Evolutionary conservation across 495 filamentous ascomycete species (phyloP).

Genomic region (Chaetomium tenue): DNA sequence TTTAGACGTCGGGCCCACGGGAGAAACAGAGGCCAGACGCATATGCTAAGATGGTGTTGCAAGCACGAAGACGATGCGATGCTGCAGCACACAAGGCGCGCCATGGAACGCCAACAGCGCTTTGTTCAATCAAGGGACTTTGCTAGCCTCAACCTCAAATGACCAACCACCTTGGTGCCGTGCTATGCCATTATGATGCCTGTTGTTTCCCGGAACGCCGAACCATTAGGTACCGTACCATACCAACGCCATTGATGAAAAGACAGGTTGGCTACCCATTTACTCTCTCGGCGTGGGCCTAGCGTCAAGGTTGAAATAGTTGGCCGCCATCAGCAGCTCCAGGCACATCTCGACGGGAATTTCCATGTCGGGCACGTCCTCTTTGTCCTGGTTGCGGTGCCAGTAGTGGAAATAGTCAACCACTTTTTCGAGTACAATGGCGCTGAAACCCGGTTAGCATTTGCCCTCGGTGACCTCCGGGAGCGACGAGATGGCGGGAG

Average conservation of each 20-base stretch:
- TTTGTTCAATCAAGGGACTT: neutral
- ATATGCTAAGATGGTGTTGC: constrained; percentile 66
- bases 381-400: constrained; percentile 71
- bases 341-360: constrained; percentile 82
- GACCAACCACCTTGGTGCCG: neutral
- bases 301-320: constrained; percentile 62
- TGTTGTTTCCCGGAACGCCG: constrained; percentile 3
- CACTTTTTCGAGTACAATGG: constrained; percentile 80
- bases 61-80: neutral
- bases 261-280: neutral
- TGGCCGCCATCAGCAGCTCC: constrained; percentile 86
- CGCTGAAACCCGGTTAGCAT: constrained; percentile 49
- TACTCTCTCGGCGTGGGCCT: neutral
- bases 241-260: neutral
- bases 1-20: constrained; percentile 74
- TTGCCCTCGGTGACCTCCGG: neutral
- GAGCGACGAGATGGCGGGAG: constrained; percentile 1
- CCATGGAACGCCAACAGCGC: neutral
- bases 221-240: neutral
- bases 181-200: neutral
- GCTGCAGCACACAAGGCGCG: neutral
- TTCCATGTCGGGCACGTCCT: constrained; percentile 89
- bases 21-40: constrained; percentile 51
- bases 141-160: neutral
- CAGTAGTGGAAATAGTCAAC: constrained; percentile 90